Evolutionary conservation across 1,284 basidiomycete genomes (phyloP), one percentile per base, ranked within the genome.

Genomic region (Ganoderma lucidum): DNA sequence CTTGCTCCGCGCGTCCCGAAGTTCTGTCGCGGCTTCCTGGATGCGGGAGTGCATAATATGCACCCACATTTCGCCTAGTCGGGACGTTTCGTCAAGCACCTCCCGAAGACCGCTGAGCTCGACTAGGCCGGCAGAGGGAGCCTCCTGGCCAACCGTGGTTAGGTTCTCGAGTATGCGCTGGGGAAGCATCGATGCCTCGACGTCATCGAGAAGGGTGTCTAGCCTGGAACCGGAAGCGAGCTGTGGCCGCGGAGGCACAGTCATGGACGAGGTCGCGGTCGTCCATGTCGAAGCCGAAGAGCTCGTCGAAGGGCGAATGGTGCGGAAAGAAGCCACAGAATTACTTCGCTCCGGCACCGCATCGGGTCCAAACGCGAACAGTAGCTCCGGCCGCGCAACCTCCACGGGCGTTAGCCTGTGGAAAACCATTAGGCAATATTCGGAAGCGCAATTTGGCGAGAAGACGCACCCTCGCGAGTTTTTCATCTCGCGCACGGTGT

Each of bases 331-430:
- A 30, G 88, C 80, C 30, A 86, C 84, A 6, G 89, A 90, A 37
- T 78, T 79, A 23, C 87, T 83, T 15, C 89, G 85, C 35, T 81
- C 73, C 19, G 77, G 77, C 59, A 86, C 85, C 10, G 81, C 79
- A 19, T 86, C 84, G 35, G 81, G 75, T 56, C 86, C 87, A 76
- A 93, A 93, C 0, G 85, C 87, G 23, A 75, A 74, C 39, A 87
- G 85, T 69, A 90, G 90, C 71, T 90, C 87, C 6, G 88, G 86
- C 76, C 86, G 88, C 30, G 87, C 87, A 14, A 93, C 87, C 66
- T 93, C 89, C 53, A 88, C 74, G 17, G 92, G 85, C n/a, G 90
- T 92, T 53, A 92, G 79, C 45, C 92, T 93, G 62, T 35, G 65
- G 64, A 56, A 6, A 51, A 28, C 35, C 8, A 41, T 73, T 19